Percentiles rank a stretch among this genome's conserved stretches.
Evolutionary conservation across 345 rosid species (phyloP).

Genomic region (Firmiana major): DNA sequence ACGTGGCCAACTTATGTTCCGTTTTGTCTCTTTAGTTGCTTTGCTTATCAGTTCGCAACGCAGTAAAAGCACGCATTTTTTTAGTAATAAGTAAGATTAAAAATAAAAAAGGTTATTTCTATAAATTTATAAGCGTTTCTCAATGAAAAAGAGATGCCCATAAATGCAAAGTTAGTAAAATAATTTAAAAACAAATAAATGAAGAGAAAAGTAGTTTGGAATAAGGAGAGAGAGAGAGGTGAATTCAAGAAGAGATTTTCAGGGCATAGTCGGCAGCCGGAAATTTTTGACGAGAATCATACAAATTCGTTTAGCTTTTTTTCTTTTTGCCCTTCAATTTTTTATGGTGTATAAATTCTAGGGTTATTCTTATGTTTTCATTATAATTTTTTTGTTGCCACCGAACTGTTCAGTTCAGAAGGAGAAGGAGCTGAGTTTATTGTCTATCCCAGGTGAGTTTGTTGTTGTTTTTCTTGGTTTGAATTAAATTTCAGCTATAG

Average conservation of each 20-base stretch:
- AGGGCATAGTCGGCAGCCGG: not conserved
- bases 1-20: not conserved
- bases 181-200: not conserved
- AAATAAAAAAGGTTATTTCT: not conserved
- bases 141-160: not conserved
- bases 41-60: not conserved
- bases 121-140: not conserved
- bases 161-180: not conserved
- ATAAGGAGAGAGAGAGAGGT: not conserved
- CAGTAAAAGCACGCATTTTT: not conserved
- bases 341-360: slow-evolving; percentile 5
- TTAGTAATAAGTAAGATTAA: too few species aligned
- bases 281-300: not conserved
- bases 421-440: not conserved
- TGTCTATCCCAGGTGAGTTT: not conserved
- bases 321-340: not conserved
- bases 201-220: not conserved
- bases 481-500: not conserved
- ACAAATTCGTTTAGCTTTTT: not conserved
- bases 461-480: not conserved
- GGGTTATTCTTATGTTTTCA: not conserved
- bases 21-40: not conserved
- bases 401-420: not conserved
- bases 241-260: not conserved
- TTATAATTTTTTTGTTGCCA: not conserved